phyloP scores from a whole-genome alignment of 164 flowering plant genomes.

The Sedum album region DNA sequence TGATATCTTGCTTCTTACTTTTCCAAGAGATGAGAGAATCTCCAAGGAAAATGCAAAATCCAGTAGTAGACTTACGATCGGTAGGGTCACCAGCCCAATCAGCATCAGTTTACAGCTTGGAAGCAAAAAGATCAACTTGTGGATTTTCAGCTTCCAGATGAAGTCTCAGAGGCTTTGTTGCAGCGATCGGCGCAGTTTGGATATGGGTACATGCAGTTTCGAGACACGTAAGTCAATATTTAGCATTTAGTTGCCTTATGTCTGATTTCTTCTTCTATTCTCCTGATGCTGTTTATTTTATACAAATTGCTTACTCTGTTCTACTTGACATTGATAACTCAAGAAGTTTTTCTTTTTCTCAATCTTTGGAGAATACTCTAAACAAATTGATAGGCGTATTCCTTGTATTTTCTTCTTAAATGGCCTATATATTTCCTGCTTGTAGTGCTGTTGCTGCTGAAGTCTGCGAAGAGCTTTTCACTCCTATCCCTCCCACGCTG shows the following conservation, averaged over 20 bases:
- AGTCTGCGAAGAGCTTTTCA: slow-evolving; percentile 85
- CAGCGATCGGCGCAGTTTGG: slow-evolving; percentile 84
- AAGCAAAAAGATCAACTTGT: slow-evolving; percentile 59
- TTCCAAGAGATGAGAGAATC: too few relatives aligned
- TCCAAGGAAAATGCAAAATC: too few relatives aligned
- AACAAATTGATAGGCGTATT: neutral
- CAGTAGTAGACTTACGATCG: too few relatives aligned
- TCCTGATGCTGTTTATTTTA: neutral
- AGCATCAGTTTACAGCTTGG: slow-evolving; percentile 91
- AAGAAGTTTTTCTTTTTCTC: neutral
- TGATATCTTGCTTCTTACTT: too few relatives aligned
- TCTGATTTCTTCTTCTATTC: neutral
- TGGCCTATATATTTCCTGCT: slow-evolving; percentile 13
- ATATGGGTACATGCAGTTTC: slow-evolving; percentile 74
- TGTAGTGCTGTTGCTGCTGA: slow-evolving; percentile 91
- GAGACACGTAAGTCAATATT: slow-evolving; percentile 62
- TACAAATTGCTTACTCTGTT: neutral
- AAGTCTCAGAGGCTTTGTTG: slow-evolving; percentile 55
- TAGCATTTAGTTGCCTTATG: neutral
- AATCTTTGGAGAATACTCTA: neutral
- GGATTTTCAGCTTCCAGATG: slow-evolving; percentile 70
- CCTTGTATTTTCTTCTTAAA: neutral
- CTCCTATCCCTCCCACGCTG: slow-evolving; percentile 77
- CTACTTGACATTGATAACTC: too few relatives aligned
- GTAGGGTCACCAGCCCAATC: too few relatives aligned